Evolutionary conservation across 345 rosid species (phyloP).

Genomic region (Lumnitzera littorea): DNA sequence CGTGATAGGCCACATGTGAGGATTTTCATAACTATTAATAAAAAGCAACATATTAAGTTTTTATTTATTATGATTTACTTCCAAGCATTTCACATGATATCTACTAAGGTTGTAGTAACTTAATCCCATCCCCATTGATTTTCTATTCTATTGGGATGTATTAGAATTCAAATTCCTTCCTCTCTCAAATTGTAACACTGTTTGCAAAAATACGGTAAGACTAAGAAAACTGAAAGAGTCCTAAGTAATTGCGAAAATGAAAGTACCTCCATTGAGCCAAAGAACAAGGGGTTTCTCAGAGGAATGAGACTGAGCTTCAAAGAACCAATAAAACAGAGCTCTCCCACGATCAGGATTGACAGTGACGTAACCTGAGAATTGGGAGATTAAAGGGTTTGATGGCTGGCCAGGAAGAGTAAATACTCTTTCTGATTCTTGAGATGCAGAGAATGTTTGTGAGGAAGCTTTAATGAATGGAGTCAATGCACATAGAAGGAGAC

Average conservation of each 20-base stretch:
- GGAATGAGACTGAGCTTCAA: constrained; percentile 49
- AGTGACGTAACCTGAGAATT: constrained; percentile 60
- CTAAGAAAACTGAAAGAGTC: background rate
- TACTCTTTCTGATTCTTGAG: constrained; percentile 35
- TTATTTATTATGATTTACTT: background rate
- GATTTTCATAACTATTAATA: too few species aligned
- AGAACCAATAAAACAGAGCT: constrained; percentile 73
- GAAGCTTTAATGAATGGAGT: constrained; percentile 14
- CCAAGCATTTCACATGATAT: too few species aligned
- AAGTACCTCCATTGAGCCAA: constrained; percentile 63
- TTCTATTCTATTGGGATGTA: too few species aligned
- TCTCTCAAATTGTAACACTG: too few species aligned
- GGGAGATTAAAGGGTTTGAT: constrained; percentile 28
- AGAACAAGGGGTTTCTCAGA: constrained; percentile 49
- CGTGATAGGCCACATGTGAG: too few species aligned
- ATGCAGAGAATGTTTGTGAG: constrained; percentile 1
- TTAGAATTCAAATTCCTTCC: too few species aligned
- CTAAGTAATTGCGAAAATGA: background rate
- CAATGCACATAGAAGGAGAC: constrained; percentile 7
- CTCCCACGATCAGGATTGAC: constrained; percentile 43
- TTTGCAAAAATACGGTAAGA: background rate
- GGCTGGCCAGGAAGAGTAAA: constrained; percentile 52
- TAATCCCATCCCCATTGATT: too few species aligned
- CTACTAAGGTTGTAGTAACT: background rate
- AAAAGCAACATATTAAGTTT: too few species aligned